These are phyloP conservation scores for Paecilomyces variotii DNA, from an alignment of 2,329 filamentous ascomycete species.

Conservation along the genomic window DNA sequence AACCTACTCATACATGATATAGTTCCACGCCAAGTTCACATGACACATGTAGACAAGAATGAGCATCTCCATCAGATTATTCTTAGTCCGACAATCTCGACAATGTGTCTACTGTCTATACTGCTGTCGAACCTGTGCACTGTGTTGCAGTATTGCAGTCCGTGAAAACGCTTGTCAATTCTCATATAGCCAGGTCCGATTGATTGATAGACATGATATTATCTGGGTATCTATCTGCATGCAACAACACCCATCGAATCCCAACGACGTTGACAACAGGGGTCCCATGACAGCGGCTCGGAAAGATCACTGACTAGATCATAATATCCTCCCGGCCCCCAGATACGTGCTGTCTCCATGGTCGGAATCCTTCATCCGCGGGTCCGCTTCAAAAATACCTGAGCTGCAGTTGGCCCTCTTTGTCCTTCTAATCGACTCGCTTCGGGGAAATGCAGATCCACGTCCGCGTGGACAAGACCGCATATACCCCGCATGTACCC, in stretches of 20 bases:
- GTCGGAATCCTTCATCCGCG: not conserved
- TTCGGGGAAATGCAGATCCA: not conserved
- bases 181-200: not conserved
- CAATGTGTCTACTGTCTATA: not conserved
- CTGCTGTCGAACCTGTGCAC: not conserved
- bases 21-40: not conserved
- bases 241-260: not conserved
- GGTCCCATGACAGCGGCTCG: not conserved
- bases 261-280: not conserved
- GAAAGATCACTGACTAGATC: not conserved
- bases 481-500: not conserved
- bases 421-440: not conserved
- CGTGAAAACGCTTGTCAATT: not conserved
- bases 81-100: not conserved
- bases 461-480: not conserved
- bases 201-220: not conserved
- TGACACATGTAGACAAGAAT: not conserved
- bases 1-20: not conserved
- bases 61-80: not conserved
- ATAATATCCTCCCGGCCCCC: not conserved
- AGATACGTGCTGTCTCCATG: not conserved
- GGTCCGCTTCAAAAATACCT: not conserved
- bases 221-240: not conserved
- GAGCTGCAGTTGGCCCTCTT: not conserved
- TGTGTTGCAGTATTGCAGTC: not conserved